Evolutionary conservation across 257 asterid species (phyloP).

Genomic region (Nicotiana attenuata): DNA sequence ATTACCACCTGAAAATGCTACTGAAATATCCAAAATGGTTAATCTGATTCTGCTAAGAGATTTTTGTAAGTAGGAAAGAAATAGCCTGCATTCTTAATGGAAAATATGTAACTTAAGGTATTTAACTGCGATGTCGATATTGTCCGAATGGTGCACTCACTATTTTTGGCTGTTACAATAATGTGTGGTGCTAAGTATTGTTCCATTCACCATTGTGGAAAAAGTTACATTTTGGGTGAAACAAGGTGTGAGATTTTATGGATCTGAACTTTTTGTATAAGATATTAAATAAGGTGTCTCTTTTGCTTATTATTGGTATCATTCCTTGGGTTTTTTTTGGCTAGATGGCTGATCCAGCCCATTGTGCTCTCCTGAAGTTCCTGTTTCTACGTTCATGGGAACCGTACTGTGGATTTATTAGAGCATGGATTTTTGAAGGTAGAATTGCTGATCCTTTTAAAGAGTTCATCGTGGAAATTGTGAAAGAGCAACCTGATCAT

Average conservation of each 20-base stretch:
- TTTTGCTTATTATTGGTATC: background rate
- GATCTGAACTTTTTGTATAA: background rate
- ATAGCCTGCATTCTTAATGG: background rate
- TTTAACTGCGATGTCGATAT: background rate
- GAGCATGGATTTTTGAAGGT: conserved; percentile 94
- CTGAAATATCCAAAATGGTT: background rate
- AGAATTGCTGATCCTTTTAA: conserved; percentile 65
- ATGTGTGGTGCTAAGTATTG: background rate
- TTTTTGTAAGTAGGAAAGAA: conserved; percentile 5
- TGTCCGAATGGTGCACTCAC: background rate
- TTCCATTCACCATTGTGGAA: background rate
- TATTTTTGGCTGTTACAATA: background rate
- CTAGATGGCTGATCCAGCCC: conserved; percentile 88
- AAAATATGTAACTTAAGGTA: background rate
- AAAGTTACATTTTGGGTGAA: background rate
- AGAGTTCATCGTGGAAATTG: conserved; percentile 76
- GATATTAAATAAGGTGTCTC: background rate
- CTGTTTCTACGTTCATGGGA: conserved; percentile 81
- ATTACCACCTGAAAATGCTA: background rate
- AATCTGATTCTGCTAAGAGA: background rate
- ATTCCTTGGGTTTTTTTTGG: conserved; percentile 4
- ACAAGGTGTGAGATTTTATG: background rate
- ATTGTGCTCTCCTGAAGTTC: conserved; percentile 72
- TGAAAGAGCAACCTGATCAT: conserved; percentile 26
- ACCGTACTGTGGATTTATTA: conserved; percentile 79